phyloP scores from a whole-genome alignment of 768 basidiomycete genomes.

The Leccinellum luteum region DNA sequence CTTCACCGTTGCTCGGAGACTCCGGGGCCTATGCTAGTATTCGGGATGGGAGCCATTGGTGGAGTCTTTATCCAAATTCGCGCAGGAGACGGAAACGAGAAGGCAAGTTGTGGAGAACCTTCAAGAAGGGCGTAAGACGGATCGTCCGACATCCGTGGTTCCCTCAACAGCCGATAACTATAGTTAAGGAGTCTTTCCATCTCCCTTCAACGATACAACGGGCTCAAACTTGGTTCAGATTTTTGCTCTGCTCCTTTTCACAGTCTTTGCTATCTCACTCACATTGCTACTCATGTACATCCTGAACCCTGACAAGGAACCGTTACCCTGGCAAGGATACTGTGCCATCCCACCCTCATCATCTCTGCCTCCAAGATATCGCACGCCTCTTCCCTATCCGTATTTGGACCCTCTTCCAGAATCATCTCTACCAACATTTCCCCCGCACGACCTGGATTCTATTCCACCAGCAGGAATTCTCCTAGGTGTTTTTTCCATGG shows the following conservation, averaged over 20 bases:
- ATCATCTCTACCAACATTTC: constrained; percentile 50
- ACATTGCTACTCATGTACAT: constrained; percentile 89
- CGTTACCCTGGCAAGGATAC: constrained; percentile 91
- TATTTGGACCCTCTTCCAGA: constrained; percentile 33
- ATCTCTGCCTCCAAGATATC: constrained; percentile 43
- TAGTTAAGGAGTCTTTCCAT: constrained; percentile 51
- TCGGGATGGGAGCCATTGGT: constrained; percentile 48
- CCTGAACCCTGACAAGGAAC: constrained; percentile 93
- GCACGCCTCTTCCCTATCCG: constrained; percentile 40
- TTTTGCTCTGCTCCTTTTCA: constrained; percentile 71
- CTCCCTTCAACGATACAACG: neutral
- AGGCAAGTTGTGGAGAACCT: constrained; percentile 43
- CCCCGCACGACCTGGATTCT: constrained; percentile 67
- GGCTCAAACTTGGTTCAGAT: constrained; percentile 43
- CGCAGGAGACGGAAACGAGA: constrained; percentile 53
- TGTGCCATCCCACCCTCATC: constrained; percentile 66
- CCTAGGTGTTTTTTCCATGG: constrained; percentile 87
- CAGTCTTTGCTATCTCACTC: constrained; percentile 76
- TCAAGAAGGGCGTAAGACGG: constrained; percentile 54
- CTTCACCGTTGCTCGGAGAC: constrained; percentile 42
- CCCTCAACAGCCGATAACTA: constrained; percentile 77
- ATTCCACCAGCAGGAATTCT: constrained; percentile 84
- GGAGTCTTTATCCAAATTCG: constrained; percentile 40
- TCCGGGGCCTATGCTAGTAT: constrained; percentile 33
- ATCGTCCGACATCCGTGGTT: constrained; percentile 72